Percentiles rank a stretch among this genome's conserved stretches.
Conservation (phyloP, 495 filamentous ascomycete species). For the Cairneyella variabilis region DNA sequence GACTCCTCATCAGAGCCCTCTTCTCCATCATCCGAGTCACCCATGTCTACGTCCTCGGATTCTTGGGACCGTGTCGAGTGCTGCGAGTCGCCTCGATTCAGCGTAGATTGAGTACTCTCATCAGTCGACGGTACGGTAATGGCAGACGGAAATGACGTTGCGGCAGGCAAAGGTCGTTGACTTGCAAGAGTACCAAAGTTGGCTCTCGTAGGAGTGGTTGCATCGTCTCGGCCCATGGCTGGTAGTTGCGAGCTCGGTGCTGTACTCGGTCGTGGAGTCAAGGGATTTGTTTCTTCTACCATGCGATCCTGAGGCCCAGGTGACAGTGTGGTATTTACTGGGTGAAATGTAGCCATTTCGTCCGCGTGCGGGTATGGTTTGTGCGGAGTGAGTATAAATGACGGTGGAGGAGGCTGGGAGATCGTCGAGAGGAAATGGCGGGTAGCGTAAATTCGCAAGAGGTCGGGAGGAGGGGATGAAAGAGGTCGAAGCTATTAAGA, state of each 20-base stretch:
- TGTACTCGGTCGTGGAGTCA: conserved; percentile 48
- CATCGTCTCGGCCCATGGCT: conserved; percentile 37
- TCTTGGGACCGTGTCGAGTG: conserved; percentile 59
- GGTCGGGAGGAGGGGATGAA: conserved; percentile 5
- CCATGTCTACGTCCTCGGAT: conserved; percentile 74
- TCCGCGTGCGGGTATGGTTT: not conserved
- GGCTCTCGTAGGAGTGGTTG: conserved; percentile 59
- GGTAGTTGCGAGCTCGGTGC: conserved; percentile 39
- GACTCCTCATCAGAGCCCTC: conserved; percentile 78
- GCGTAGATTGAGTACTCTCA: conserved; percentile 33
- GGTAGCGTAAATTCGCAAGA: conserved; percentile 5
- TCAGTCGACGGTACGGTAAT: conserved; percentile 40
- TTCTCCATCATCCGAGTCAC: conserved; percentile 56
- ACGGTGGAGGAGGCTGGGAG: conserved; percentile 18
- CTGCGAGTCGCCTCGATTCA: conserved; percentile 56
- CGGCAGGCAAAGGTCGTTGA: conserved; percentile 56
- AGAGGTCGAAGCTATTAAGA: conserved; percentile 9
- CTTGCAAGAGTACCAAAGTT: conserved; percentile 52
- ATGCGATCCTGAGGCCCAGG: conserved; percentile 32
- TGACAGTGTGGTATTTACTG: conserved; percentile 70
- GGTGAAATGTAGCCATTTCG: conserved; percentile 54
- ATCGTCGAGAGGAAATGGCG: conserved; percentile 9
- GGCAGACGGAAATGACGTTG: conserved; percentile 51
- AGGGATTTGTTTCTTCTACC: conserved; percentile 56
- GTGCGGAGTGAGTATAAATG: not conserved